Base-by-base conservation (phyloP, 2,329 filamentous ascomycete species). In the Apiospora malaysiana region DNA sequence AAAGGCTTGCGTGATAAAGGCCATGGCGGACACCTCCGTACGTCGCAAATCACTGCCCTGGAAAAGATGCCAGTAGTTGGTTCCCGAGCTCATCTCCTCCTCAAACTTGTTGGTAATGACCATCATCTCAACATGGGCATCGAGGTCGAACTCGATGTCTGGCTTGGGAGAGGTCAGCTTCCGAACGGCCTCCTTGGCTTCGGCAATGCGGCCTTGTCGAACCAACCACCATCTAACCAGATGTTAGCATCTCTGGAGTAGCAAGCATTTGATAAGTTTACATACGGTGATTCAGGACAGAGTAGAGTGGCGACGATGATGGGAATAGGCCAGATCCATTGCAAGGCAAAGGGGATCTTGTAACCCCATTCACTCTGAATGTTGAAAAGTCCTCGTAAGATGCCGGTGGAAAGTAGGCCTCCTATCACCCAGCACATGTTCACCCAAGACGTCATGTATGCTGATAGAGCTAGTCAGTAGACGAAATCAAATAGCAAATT, bases 121-220 rank as follows among this genome's bases (percentile, higher is more conserved):
- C 51, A 72, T 71, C 69, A 72, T 69, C 25, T 70, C 71, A 10
- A 71, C 51, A 45, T 72, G 70, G 8, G 70, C 46, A n/a, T 72
- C 69, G 12, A 72, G n/a, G 59, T 72, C 65, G 40, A 70, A 70
- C 4, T 67, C 68, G 23, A 66, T 46, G 16, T 51, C 69, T 2
- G 69, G 37, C 37, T 37, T 42, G 21, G 66, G 51, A 6, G 66
- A 66, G 14, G 23, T 71, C 4, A 71, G 70, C 43, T 46, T 69
- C 27, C 23, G 51, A 25, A 71, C 66, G 25, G 70, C 56, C 14
- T 7, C 37, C n/a, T 69, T 71, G 68, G 70, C 70, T 49, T 71
- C 70, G 8, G 49, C 46, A 8, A 71, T 45, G 23, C 70, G 70
- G 32, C 63, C 70, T 3, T 71, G 32, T n/a, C 70, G 70, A 23